These are phyloP conservation scores for Boletus albobrunnescens DNA, from an alignment of 1,284 basidiomycete genomes.

Conservation along the genomic window DNA sequence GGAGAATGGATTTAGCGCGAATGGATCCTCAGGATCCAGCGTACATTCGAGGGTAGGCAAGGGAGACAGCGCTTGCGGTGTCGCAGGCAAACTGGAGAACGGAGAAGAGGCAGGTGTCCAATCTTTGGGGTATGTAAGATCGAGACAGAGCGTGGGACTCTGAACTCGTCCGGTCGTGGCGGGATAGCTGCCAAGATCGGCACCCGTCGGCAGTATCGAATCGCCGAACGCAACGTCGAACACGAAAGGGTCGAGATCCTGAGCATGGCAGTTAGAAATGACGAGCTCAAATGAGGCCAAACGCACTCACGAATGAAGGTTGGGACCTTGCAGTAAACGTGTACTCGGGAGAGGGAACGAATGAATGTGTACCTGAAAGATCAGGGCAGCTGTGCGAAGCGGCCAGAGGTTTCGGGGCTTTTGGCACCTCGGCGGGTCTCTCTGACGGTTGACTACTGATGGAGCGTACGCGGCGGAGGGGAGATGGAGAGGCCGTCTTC, in stretches of 20 bases:
- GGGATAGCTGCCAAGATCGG: constrained; percentile 23
- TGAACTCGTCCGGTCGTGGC: constrained; percentile 21
- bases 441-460: constrained; percentile 25
- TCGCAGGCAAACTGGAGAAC: constrained; percentile 28
- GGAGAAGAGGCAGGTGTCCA: constrained; percentile 34
- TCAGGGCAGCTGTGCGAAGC: constrained; percentile 29
- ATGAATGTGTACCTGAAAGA: constrained; percentile 25
- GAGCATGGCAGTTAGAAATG: constrained; percentile 5
- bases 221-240: constrained; percentile 29
- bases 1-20: constrained; percentile 47
- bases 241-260: constrained; percentile 30
- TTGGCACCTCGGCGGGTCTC: constrained; percentile 3
- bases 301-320: constrained; percentile 46
- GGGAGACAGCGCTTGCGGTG: constrained; percentile 28
- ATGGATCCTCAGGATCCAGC: constrained; percentile 24
- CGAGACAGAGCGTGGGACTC: constrained; percentile 29
- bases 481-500: constrained; percentile 3
- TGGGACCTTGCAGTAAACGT: constrained; percentile 37
- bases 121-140: constrained; percentile 23
- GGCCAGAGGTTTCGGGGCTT: constrained; percentile 7
- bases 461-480: constrained; percentile 21
- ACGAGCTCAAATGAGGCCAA: not conserved
- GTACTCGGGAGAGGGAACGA: constrained; percentile 27
- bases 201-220: constrained; percentile 23
- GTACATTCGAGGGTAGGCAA: constrained; percentile 23